Evolutionary conservation across 805 yeast species (phyloP), one percentile per base, ranked within the genome.

Genomic region (Kodamaea hsintzibuensis): DNA sequence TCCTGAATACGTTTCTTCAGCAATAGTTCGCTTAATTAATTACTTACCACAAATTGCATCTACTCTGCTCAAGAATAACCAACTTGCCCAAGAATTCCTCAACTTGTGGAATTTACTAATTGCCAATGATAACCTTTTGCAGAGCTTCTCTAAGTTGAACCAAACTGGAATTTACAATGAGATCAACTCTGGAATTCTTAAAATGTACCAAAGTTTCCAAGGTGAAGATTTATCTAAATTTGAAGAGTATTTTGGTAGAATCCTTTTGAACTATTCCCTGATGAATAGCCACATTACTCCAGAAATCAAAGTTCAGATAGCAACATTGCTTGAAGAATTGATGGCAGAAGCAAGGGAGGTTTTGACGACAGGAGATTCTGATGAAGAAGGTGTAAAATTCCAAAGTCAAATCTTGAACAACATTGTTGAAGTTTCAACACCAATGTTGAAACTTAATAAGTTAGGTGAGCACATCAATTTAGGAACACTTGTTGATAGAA

Each of bases 401-500:
- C 72, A 68, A 42, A 60, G 55, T 37, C 35, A 53, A 17, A 39
- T 59, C 7, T 39, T 66, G 33, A 51, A 53, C 30, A 49, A 45
- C 25, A 42, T 67, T 7, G 57, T 55, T 7, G 60, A 57, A 12
- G 47, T 55, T 10, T 53, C 63, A 6, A 49, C 47, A 1, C 58
- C 69, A 1, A 46, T 71, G 8, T 38, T 49, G 17, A 72, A 72
- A 49, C 53, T 72, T 10, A 57, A 60, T 18, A 65, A 58, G 30
- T 55, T 73, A 6, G 69, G 71, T 1, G 65, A 65, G 18, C 55
- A 51, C 30, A 58, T 64, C 19, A 67, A 70, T 48, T 54, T 71
- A 12, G 43, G 43, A 13, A 25, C 17, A 1, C 18, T 43, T 2
- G 37, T 56, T 4, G 43, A 51, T 17, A 25, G 49, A 7, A 27